Conservation (phyloP, 257 asterid genomes). For the Solanum chiquidenum region DNA sequence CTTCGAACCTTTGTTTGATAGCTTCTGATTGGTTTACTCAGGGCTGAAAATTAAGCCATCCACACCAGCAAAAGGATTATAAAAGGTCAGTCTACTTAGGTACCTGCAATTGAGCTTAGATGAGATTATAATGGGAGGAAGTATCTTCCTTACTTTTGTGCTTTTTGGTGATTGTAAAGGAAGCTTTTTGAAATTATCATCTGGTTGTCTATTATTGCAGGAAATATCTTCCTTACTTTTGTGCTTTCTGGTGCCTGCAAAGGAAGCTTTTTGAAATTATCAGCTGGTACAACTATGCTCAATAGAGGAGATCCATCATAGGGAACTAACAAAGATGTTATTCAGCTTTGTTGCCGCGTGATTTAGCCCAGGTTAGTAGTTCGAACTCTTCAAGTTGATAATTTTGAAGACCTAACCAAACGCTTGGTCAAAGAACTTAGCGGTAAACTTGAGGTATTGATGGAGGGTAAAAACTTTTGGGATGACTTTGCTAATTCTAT, state of each 20-base stretch:
- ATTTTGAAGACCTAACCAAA: constrained; percentile 58
- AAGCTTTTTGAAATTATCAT: no score
- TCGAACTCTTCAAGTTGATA: background rate
- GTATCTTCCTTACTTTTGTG: background rate
- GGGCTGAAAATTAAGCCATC: no score
- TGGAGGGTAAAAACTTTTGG: background rate
- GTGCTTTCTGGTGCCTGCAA: background rate
- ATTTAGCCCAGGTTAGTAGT: no score
- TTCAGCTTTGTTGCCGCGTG: no score
- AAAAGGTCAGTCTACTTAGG: background rate
- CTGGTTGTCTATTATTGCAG: no score
- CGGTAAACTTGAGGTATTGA: constrained; percentile 65
- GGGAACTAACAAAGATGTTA: no score
- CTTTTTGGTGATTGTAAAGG: no score
- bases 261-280: no score
- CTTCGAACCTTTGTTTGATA: background rate
- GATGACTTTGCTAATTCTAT: background rate
- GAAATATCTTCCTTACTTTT: background rate
- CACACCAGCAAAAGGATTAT: background rate
- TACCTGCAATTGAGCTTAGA: background rate
- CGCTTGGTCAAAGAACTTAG: constrained; percentile 77
- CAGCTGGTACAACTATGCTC: background rate
- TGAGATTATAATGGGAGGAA: background rate
- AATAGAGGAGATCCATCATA: no score
- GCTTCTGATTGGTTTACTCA: no score